These are phyloP conservation scores for Amanita subjunquillea DNA, from an alignment of 768 basidiomycete genomes.

Conservation along the genomic window DNA sequence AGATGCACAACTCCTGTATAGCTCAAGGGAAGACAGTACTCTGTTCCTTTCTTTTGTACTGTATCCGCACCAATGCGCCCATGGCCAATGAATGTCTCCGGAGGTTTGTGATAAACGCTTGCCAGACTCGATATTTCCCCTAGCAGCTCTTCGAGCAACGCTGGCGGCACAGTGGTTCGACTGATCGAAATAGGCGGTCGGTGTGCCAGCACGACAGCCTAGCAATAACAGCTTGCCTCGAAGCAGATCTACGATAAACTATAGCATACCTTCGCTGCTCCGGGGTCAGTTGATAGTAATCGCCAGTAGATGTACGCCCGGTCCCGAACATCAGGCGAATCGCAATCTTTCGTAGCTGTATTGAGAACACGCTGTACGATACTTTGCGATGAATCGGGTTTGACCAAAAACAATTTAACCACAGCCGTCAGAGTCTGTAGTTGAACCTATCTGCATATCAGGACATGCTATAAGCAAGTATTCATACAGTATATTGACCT, in stretches of 20 bases:
- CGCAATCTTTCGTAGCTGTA: slow-evolving; percentile 94
- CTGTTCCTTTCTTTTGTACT: slow-evolving; percentile 51
- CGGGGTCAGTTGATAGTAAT: slow-evolving; percentile 87
- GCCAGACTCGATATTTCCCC: slow-evolving; percentile 84
- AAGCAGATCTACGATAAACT: neutral
- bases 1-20: neutral
- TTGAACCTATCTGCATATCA: slow-evolving; percentile 39
- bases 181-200: slow-evolving; percentile 92
- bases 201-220: slow-evolving; percentile 79
- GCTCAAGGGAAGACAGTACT: slow-evolving; percentile 30
- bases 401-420: slow-evolving; percentile 93
- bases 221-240: slow-evolving; percentile 1
- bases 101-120: slow-evolving; percentile 96
- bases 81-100: slow-evolving; percentile 89
- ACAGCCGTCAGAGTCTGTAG: slow-evolving; percentile 86
- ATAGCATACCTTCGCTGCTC: slow-evolving; percentile 73
- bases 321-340: slow-evolving; percentile 93
- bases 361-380: slow-evolving; percentile 88
- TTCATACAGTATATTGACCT: slow-evolving; percentile 37
- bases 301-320: slow-evolving; percentile 99
- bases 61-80: slow-evolving; percentile 82
- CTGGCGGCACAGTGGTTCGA: slow-evolving; percentile 81
- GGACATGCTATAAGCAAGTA: neutral
- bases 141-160: slow-evolving; percentile 82
- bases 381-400: slow-evolving; percentile 86